A percentile compares a stretch with the other conserved stretches of the same genome.
These are phyloP conservation scores for Dactylorhiza incarnata DNA, from an alignment of 106 monocot genomes.

Conservation along the genomic window DNA sequence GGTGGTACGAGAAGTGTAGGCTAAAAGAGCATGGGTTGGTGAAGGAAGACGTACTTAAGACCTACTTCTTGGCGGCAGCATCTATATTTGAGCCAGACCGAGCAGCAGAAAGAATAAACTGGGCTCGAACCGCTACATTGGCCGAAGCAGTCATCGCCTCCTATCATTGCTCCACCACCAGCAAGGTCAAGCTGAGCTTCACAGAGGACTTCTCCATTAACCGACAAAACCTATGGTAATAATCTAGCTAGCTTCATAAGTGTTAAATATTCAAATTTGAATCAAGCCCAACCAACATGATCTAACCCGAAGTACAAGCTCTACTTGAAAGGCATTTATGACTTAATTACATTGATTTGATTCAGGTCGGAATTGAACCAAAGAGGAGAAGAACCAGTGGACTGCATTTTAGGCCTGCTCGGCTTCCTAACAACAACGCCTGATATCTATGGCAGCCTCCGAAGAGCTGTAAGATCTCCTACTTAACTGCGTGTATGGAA, in stretches of 20 bases:
- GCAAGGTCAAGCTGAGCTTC: conserved; percentile 13
- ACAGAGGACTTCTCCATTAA: background rate
- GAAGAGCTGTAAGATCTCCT: conserved; percentile 26
- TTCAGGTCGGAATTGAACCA: too few species aligned
- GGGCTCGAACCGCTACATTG: conserved; percentile 30
- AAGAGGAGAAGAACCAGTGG: conserved; percentile 12
- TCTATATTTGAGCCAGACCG: conserved; percentile 47
- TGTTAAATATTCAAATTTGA: too few species aligned
- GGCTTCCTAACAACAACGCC: background rate
- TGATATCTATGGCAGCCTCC: background rate
- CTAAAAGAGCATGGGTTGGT: conserved; percentile 24
- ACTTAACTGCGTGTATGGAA: background rate
- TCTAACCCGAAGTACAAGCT: too few species aligned
- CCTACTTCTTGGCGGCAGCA: conserved; percentile 52
- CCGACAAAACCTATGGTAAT: too few species aligned
- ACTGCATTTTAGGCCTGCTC: conserved; percentile 10
- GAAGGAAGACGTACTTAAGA: conserved; percentile 19
- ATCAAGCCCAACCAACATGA: too few species aligned
- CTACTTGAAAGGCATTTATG: too few species aligned
- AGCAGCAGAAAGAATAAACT: conserved; percentile 32
- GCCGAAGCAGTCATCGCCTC: conserved; percentile 17
- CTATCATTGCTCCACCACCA: background rate
- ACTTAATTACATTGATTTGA: too few species aligned
- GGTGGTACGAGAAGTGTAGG: conserved; percentile 50
- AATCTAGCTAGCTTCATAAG: too few species aligned